Evolutionary conservation across 441 rosid species (phyloP).

Genomic region (Croton setiger): DNA sequence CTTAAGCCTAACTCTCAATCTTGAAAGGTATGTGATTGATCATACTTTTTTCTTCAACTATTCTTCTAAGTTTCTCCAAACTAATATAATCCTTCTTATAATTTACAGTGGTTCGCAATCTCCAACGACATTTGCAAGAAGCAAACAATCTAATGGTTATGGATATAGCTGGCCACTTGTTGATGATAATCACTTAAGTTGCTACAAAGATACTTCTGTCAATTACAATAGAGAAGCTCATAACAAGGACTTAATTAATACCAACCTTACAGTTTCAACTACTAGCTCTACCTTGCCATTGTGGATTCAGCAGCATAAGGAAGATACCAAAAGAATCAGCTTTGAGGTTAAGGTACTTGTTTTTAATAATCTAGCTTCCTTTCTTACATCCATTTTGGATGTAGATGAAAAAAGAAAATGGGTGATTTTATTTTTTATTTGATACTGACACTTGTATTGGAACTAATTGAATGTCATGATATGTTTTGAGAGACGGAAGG

Average conservation of each 20-base stretch:
- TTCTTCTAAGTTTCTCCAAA: not conserved
- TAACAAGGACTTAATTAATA: conserved; percentile 22
- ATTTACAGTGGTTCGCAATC: conserved; percentile 29
- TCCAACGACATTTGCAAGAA: conserved; percentile 28
- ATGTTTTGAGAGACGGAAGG: too few relatives aligned
- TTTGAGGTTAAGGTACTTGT: conserved; percentile 33
- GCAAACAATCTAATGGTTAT: conserved; percentile 24
- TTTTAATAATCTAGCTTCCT: not conserved
- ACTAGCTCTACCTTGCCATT: conserved; percentile 47
- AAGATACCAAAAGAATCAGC: conserved; percentile 34
- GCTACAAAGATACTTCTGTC: conserved; percentile 27
- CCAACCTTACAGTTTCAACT: conserved; percentile 15
- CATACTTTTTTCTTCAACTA: conserved; percentile 7
- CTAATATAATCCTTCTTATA: not conserved
- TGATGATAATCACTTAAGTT: conserved; percentile 27
- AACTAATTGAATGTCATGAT: too few relatives aligned
- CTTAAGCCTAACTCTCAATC: conserved; percentile 55
- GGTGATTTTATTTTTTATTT: too few relatives aligned
- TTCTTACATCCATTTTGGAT: too few relatives aligned
- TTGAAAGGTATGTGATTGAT: conserved; percentile 60
- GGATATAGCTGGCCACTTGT: conserved; percentile 30
- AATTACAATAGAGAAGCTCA: conserved; percentile 33
- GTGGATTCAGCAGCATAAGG: conserved; percentile 59
- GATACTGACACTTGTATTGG: too few relatives aligned
- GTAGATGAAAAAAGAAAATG: too few relatives aligned